phyloP scores from a whole-genome alignment of 2,329 filamentous ascomycete species.

The Xylaria sp. region DNA sequence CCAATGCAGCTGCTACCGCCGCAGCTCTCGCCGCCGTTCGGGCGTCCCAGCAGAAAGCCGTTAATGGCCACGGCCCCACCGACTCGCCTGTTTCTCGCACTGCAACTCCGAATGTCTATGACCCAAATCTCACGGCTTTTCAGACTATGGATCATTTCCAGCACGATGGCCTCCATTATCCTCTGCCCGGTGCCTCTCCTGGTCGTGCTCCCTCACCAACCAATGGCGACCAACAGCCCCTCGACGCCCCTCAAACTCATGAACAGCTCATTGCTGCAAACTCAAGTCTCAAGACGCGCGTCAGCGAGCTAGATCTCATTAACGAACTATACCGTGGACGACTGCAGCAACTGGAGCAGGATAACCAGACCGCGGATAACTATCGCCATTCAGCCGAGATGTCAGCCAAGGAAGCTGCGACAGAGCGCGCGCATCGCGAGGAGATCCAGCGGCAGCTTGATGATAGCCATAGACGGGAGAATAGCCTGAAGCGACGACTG shows the following conservation, averaged over 20 bases:
- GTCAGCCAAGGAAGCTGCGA: constrained; percentile 63
- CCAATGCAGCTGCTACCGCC: constrained; percentile 67
- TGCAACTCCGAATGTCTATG: constrained; percentile 79
- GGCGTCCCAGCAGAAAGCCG: constrained; percentile 72
- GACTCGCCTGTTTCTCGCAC: constrained; percentile 84
- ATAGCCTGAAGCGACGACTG: constrained; percentile 82
- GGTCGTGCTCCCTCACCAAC: constrained; percentile 61
- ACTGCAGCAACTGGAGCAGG: constrained; percentile 81
- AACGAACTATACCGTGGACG: constrained; percentile 82
- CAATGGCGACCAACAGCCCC: constrained; percentile 68
- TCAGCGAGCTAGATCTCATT: constrained; percentile 95
- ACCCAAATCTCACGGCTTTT: constrained; percentile 81
- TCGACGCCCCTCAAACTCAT: constrained; percentile 79
- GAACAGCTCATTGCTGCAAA: constrained; percentile 84
- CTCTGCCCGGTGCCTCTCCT: constrained; percentile 62
- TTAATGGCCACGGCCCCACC: constrained; percentile 75
- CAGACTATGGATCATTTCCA: constrained; percentile 79
- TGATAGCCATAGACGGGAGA: constrained; percentile 80
- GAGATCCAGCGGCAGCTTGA: constrained; percentile 69
- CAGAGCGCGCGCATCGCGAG: constrained; percentile 67
- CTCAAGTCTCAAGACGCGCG: constrained; percentile 89
- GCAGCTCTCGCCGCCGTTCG: constrained; percentile 61
- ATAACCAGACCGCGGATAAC: constrained; percentile 72
- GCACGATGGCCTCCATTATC: constrained; percentile 60
- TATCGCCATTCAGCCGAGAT: constrained; percentile 62